Conservation (phyloP, 352 stramenopile genomes). For the Thalassiosira livingstoniorum region DNA sequence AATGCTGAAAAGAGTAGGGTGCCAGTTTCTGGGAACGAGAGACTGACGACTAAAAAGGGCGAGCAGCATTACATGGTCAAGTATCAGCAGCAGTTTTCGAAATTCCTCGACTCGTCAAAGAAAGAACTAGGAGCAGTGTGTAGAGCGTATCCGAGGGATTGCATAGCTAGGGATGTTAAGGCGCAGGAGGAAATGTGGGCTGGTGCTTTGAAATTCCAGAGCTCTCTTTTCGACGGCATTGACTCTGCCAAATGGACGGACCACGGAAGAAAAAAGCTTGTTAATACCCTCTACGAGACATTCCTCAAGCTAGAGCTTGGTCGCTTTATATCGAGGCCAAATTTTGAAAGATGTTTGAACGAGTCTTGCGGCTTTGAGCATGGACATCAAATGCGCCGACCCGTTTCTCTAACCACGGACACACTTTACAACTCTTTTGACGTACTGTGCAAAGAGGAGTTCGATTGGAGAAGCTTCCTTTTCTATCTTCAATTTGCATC, state of each 20-base stretch:
- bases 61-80: constrained; percentile 28
- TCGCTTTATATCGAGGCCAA: constrained; percentile 37
- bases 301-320: constrained; percentile 40
- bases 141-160: constrained; percentile 21
- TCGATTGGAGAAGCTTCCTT: constrained; percentile 53
- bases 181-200: constrained; percentile 44
- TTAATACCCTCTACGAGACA: constrained; percentile 33
- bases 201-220: constrained; percentile 26
- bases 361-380: constrained; percentile 14
- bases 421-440: constrained; percentile 47
- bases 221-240: constrained; percentile 15
- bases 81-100: constrained; percentile 36
- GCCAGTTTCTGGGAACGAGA: neutral
- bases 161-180: constrained; percentile 25
- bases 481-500: constrained; percentile 50
- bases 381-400: neutral
- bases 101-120: constrained; percentile 34
- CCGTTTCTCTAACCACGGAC: constrained; percentile 23
- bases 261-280: constrained; percentile 23
- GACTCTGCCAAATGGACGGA: constrained; percentile 4
- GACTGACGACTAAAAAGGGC: constrained; percentile 17
- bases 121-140: constrained; percentile 22
- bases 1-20: neutral
- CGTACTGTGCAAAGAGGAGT: constrained; percentile 20
- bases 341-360: constrained; percentile 45